Evolutionary conservation across 2,329 filamentous ascomycete genomes (phyloP).

Genomic region (Penicillium brevicompactum): DNA sequence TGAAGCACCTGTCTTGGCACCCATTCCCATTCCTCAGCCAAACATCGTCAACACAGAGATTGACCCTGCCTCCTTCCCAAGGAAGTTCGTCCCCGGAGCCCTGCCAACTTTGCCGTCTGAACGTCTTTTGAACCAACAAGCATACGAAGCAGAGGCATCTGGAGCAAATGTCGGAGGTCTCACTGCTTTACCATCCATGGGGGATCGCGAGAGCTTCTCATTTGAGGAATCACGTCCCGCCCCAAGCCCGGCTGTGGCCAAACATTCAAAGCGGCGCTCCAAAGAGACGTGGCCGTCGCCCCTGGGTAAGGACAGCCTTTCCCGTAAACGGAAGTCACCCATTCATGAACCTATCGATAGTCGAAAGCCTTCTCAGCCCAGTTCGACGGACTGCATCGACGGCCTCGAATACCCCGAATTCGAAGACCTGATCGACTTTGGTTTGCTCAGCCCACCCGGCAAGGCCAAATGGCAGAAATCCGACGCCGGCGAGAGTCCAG

Average conservation of each 20-base stretch:
- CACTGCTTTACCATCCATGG: conserved; percentile 19
- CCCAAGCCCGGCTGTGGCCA: conserved; percentile 6
- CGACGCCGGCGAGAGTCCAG: conserved; percentile 34
- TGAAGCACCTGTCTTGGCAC: conserved; percentile 23
- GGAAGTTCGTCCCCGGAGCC: conserved; percentile 45
- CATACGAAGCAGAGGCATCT: conserved; percentile 15
- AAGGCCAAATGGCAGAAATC: conserved; percentile 36
- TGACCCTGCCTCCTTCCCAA: conserved; percentile 27
- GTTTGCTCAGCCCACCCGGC: conserved; percentile 24
- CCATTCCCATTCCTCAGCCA: conserved; percentile 9
- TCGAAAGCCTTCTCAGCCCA: conserved; percentile 22
- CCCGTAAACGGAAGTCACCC: conserved; percentile 39
- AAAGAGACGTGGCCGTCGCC: conserved; percentile 20
- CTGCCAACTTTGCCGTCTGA: conserved; percentile 51
- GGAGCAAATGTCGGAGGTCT: conserved; percentile 4
- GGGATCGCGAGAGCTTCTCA: conserved; percentile 14
- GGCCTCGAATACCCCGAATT: conserved; percentile 13
- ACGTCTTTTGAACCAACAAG: conserved; percentile 42
- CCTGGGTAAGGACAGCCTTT: conserved; percentile 33
- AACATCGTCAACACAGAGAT: conserved; percentile 27
- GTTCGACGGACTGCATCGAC: conserved; percentile 17
- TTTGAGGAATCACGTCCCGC: conserved; percentile 11
- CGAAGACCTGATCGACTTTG: conserved; percentile 17
- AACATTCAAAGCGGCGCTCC: conserved; percentile 17
- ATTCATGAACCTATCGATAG: conserved; percentile 32